Evolutionary conservation across 192 early-diverging fungal species (phyloP), one percentile per base, ranked within the genome.

Genomic region (Phlyctochytrium arcticum): DNA sequence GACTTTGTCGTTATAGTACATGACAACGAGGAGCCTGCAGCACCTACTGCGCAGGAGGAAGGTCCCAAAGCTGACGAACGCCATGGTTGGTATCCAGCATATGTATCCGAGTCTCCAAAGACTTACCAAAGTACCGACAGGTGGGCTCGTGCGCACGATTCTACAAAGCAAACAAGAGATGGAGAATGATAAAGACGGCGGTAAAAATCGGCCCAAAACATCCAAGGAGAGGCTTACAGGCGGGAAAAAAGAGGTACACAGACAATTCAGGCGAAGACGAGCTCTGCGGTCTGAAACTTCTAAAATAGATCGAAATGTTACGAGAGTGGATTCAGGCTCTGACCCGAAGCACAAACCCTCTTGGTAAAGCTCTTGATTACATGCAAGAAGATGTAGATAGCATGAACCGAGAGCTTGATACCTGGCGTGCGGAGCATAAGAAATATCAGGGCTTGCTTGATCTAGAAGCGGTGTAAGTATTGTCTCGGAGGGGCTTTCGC

Each of bases 321-420:
- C 68, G 75, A 19, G 72, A 74, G 36, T 72, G 66, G 8, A 82
- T 84, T 53, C 82, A 84, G 59, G 37, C 59, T 7, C 60, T 84
- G 50, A 79, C 76, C 30, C 67, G 75, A 10, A 71, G 54, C 56
- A 81, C 83, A 4, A 74, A 81, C 58, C 83, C 83, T 31, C 73
- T 85, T 17, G 78, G 76, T 30, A 81, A 79, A 50, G 80, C 77
- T 3, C 67, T 85, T 64, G 80, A 85, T 42, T 83, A 83, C 62
- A 66, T 83, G 68, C 80, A 83, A 33, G 83, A 85, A 57, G 83
- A 85, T 53, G 72, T 84, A 36, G 83, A 85, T 54, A 71, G 73
- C 39, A 85, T 85, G 83, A 81, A 76, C 37, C 73, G 75, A 55
- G 83, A 85, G 60, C 60, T 83, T 5, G 81, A 81, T 31, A 24